phyloP scores from a whole-genome alignment of 2,329 filamentous ascomycete genomes.

The Erysiphe neolycopersici region DNA sequence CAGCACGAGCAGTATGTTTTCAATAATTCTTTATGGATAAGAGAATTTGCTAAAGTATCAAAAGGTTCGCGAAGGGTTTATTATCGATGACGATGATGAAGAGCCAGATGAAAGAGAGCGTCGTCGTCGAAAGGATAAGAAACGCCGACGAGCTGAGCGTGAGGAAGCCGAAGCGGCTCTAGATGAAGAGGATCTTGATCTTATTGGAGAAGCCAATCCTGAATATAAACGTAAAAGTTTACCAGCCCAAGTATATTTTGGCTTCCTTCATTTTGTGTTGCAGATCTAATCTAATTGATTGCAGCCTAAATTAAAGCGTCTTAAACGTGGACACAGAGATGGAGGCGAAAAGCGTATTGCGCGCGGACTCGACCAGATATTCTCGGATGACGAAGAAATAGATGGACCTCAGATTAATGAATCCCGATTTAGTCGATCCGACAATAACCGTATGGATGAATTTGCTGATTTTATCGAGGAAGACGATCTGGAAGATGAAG shows the following conservation, averaged over 20 bases:
- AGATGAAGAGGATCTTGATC: slow-evolving; percentile 85
- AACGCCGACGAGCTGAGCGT: slow-evolving; percentile 50
- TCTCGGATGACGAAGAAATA: slow-evolving; percentile 79
- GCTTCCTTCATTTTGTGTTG: not conserved
- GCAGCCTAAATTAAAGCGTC: slow-evolving; percentile 78
- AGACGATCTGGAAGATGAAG: slow-evolving; percentile 71
- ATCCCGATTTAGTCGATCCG: slow-evolving; percentile 14
- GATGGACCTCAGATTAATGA: slow-evolving; percentile 23
- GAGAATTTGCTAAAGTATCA: slow-evolving; percentile 2
- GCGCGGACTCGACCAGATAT: slow-evolving; percentile 70
- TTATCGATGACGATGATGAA: slow-evolving; percentile 70
- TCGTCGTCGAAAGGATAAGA: slow-evolving; percentile 37
- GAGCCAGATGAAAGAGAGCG: slow-evolving; percentile 31
- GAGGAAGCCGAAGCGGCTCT: slow-evolving; percentile 62
- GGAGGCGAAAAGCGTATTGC: slow-evolving; percentile 39
- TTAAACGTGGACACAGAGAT: slow-evolving; percentile 72
- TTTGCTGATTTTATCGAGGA: slow-evolving; percentile 95
- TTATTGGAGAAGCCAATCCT: slow-evolving; percentile 64
- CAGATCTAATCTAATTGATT: slow-evolving; percentile 2
- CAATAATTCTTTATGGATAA: not conserved
- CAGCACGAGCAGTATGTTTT: slow-evolving; percentile 38
- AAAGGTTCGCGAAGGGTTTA: slow-evolving; percentile 81
- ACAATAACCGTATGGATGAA: slow-evolving; percentile 42
- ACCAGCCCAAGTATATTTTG: slow-evolving; percentile 34
- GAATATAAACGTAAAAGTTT: slow-evolving; percentile 36